Conservation (phyloP, 768 basidiomycete genomes). For the Suillus discolor region DNA sequence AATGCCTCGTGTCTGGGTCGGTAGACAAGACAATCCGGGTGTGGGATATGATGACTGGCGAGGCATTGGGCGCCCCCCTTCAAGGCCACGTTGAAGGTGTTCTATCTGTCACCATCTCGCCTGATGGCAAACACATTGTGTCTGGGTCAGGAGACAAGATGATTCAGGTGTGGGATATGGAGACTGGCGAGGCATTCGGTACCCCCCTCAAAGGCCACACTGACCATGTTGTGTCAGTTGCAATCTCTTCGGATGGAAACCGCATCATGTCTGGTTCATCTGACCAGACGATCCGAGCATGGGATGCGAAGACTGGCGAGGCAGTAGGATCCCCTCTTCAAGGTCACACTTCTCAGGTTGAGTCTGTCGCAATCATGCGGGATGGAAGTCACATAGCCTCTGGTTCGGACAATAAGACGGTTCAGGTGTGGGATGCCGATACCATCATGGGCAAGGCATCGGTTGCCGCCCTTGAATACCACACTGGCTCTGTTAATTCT, state of each 20-base stretch:
- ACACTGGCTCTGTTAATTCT: background rate
- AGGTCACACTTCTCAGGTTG: accelerated
- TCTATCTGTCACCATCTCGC: background rate
- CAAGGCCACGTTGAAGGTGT: background rate
- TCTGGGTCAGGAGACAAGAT: slow-evolving; percentile 7
- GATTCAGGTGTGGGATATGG: background rate
- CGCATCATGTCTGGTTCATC: too few species aligned
- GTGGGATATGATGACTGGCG: background rate
- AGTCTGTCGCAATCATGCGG: background rate
- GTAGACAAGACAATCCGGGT: accelerated
- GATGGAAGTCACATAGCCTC: background rate
- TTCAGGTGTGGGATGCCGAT: background rate
- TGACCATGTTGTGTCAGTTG: accelerated
- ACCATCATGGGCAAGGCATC: background rate
- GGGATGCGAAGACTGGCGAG: too few species aligned
- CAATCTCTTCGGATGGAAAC: too few species aligned
- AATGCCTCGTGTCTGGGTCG: background rate
- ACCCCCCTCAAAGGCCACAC: too few species aligned
- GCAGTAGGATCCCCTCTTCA: background rate
- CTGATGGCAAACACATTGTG: background rate
- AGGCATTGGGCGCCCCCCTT: background rate
- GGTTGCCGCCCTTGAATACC: background rate
- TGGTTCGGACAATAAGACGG: background rate
- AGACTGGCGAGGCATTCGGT: background rate
- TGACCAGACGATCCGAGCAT: too few species aligned